Percentiles rank a stretch among this genome's conserved stretches.
Conservation (phyloP, 257 asterid species). For the Solanum etuberosum region DNA sequence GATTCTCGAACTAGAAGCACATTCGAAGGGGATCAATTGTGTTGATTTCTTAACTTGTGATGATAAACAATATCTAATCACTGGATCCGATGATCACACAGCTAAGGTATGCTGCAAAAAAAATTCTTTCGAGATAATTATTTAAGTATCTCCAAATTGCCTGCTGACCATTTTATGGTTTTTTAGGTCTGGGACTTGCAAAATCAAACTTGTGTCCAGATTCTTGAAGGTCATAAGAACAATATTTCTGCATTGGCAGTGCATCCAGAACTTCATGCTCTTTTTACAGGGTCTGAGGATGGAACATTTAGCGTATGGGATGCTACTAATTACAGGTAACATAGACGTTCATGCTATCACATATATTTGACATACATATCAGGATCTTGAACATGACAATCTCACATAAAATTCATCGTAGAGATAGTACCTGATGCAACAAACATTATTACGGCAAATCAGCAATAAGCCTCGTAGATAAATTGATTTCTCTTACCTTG, state of each 20-base stretch:
- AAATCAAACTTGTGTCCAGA: conserved; percentile 90
- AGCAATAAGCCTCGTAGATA: neutral
- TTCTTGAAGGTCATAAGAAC: conserved; percentile 92
- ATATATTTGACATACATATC: neutral
- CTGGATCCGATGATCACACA: conserved; percentile 98
- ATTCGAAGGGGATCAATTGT: conserved; percentile 87
- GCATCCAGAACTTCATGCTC: conserved; percentile 94
- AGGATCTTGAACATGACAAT: neutral
- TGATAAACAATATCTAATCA: conserved; percentile 79
- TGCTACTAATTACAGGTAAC: conserved; percentile 84
- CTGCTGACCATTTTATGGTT: neutral
- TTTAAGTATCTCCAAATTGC: neutral
- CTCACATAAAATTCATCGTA: neutral
- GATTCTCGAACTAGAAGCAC: conserved; percentile 88
- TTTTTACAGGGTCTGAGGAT: conserved; percentile 94
- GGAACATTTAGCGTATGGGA: conserved; percentile 99
- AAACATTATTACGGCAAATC: neutral
- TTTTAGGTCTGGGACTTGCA: conserved; percentile 92
- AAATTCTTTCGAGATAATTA: neutral
- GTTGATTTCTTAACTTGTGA: conserved; percentile 90
- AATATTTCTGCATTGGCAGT: conserved; percentile 92
- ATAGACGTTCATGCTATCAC: neutral
- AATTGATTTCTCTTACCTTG: no score
- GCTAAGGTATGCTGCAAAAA: conserved; percentile 54
- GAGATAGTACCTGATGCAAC: neutral